phyloP scores from a whole-genome alignment of 129 eudicot genomes.

The Smallanthus sonchifolius region DNA sequence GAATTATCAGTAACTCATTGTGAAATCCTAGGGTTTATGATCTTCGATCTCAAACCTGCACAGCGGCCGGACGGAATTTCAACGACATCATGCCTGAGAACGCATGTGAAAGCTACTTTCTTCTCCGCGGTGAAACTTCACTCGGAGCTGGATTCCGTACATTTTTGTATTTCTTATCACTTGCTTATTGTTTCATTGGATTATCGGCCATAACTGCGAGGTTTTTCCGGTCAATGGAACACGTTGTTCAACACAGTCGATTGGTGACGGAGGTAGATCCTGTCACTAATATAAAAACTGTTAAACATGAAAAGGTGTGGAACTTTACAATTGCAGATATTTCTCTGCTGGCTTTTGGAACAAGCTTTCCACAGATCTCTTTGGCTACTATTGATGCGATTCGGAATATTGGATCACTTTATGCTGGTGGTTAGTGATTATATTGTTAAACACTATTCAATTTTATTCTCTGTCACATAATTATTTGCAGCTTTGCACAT shows the following conservation, averaged over 20 bases:
- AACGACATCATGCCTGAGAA: slow-evolving; percentile 28
- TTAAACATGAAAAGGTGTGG: slow-evolving; percentile 69
- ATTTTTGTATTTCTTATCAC: slow-evolving; percentile 50
- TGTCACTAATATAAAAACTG: slow-evolving; percentile 30
- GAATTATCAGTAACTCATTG: neutral
- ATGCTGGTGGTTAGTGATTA: slow-evolving; percentile 79
- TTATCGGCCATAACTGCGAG: slow-evolving; percentile 79
- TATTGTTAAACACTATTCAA: neutral
- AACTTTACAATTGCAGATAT: slow-evolving; percentile 87
- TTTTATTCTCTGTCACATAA: neutral
- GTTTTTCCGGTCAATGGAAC: slow-evolving; percentile 86
- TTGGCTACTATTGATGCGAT: slow-evolving; percentile 88
- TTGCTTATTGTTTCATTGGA: slow-evolving; percentile 88
- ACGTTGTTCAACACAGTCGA: slow-evolving; percentile 74
- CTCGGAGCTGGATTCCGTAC: slow-evolving; percentile 58
- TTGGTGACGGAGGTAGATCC: slow-evolving; percentile 58
- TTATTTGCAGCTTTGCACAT: neutral
- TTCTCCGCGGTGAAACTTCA: slow-evolving; percentile 45
- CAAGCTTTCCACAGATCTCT: slow-evolving; percentile 95
- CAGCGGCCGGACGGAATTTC: neutral
- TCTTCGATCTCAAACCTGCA: slow-evolving; percentile 5
- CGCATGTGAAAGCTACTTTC: slow-evolving; percentile 37
- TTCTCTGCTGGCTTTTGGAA: slow-evolving; percentile 83
- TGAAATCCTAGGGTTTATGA: neutral
- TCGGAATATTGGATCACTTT: slow-evolving; percentile 54